Base-by-base conservation (phyloP, 257 asterid species). In the Petunia axillaris region DNA sequence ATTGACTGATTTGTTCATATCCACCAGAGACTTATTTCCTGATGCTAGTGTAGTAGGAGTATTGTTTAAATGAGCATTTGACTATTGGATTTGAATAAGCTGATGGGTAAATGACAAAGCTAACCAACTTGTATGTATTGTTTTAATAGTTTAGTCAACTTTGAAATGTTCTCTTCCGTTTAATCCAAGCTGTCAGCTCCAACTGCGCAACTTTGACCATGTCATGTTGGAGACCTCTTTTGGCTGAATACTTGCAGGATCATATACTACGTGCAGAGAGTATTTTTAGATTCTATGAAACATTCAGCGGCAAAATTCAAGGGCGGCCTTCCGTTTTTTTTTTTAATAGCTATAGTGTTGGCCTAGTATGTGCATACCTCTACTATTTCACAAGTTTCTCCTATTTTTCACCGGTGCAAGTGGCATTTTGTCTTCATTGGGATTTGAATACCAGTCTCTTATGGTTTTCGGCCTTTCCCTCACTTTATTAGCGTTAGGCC, bases 231-330 rank as follows among this genome's bases (percentile, higher is more conserved):
- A 64, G 71, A 41, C 48, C 48, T 64, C 16, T 64, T 37, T 38
- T 43, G 11, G 10, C 48, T 64, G 48, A 64, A 52, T 74, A 48
- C 46, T 53, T 11, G 4, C 53, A 75, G 50, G 41, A 13, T 11
- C 54, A 13, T 43, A 1, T 6, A 44, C 54, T 13, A 9, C 15
- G 55, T 44, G 54, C 43, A 9, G 16, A 44, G 86, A 77, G 85
- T 86, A 85, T 87, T 44, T 58, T 82, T 40, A 84, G 92, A 15
- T n/a, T 67, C 55, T 67, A 41, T 3, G 4, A 10, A 43, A 8
- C 39, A n/a, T 43, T 8, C 15, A n/a, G n/a, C 0, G 4, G 55
- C 76, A 43, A 41, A 7, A 43, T 8, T 7, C n/a, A n/a, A 43
- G 55, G 76, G 1, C 25, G 25, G 25, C 25, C 25, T 25, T 25